phyloP scores from a whole-genome alignment of 495 filamentous ascomycete species.

The Talaromyces proteolyticus region DNA sequence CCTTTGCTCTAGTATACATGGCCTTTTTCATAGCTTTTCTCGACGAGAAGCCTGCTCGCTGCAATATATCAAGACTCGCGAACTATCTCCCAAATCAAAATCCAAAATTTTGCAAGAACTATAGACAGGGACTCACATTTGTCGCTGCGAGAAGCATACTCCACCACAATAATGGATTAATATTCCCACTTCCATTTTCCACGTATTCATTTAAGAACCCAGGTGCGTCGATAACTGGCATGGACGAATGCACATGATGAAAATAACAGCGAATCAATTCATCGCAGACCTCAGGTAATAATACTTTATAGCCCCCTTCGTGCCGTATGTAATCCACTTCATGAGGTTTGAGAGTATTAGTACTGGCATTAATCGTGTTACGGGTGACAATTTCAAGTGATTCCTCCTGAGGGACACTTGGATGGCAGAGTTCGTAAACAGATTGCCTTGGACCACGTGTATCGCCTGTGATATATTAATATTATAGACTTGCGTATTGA shows the following conservation, averaged over 20 bases:
- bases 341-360: background rate
- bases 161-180: background rate
- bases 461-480: background rate
- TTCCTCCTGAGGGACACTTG: background rate
- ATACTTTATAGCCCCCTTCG: background rate
- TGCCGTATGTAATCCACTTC: background rate
- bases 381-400: background rate
- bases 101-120: too few species aligned
- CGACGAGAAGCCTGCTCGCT: background rate
- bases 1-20: background rate
- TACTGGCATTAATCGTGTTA: background rate
- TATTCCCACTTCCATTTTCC: background rate
- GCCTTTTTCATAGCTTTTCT: background rate
- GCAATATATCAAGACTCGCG: background rate
- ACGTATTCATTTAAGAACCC: background rate
- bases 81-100: too few species aligned
- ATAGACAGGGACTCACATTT: background rate
- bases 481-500: too few species aligned
- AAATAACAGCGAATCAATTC: background rate
- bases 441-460: background rate
- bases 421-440: background rate
- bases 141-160: background rate
- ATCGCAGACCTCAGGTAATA: background rate
- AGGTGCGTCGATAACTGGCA: background rate
- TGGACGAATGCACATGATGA: background rate